These are phyloP conservation scores for Mycena polygramma DNA, from an alignment of 768 basidiomycete genomes.

Conservation along the genomic window DNA sequence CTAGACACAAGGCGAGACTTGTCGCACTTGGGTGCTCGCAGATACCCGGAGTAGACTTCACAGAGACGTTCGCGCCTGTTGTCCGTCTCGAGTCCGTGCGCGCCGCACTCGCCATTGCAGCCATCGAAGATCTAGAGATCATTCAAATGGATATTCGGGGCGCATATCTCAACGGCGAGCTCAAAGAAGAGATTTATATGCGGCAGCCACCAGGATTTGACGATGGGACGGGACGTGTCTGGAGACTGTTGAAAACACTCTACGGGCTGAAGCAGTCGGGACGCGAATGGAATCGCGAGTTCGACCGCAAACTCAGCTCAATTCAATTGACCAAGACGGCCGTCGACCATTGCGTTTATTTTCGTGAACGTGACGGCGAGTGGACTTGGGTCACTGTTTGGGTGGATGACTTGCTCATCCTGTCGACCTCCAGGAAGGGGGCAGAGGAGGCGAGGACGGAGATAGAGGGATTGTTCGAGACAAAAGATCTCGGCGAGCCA, in stretches of 20 bases:
- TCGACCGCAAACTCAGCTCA: conserved; percentile 38
- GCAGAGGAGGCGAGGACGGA: too few relatives aligned
- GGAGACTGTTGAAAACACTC: conserved; percentile 13
- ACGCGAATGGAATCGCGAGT: conserved; percentile 46
- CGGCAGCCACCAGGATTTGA: conserved; percentile 30
- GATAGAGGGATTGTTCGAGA: too few relatives aligned
- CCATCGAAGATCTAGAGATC: conserved; percentile 21
- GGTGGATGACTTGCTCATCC: conserved; percentile 46
- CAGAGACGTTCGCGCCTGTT: conserved; percentile 26
- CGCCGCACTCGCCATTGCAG: conserved; percentile 24
- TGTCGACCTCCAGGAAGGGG: not conserved
- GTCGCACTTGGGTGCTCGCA: conserved; percentile 30
- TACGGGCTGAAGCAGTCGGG: conserved; percentile 32
- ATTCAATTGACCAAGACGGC: conserved; percentile 36
- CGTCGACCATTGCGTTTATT: conserved; percentile 43
- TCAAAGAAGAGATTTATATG: conserved; percentile 29
- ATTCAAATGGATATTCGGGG: conserved; percentile 25
- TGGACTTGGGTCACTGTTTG: conserved; percentile 43
- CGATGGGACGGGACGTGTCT: conserved; percentile 27
- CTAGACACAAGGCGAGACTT: conserved; percentile 25
- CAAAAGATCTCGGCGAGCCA: too few relatives aligned
- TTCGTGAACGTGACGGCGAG: conserved; percentile 13
- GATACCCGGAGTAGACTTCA: conserved; percentile 32
- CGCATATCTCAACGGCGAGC: conserved; percentile 30
- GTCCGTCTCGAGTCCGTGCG: conserved; percentile 33